Conservation (phyloP, 129 eudicot species). For the Chrysanthemum seticuspe region DNA sequence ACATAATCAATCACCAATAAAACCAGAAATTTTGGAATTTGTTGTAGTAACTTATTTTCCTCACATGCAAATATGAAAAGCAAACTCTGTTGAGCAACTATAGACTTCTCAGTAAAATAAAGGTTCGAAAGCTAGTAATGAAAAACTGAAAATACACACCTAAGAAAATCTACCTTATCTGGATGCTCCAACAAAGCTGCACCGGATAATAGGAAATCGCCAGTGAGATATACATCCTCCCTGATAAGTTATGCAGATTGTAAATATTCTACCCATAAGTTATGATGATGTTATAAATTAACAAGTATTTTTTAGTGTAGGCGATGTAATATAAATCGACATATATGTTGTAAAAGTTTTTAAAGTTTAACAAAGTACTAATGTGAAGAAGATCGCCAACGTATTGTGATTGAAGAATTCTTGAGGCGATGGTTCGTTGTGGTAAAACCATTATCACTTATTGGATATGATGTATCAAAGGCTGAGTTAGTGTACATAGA, state of each 20-base stretch:
- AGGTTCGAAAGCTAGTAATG: constrained; percentile 10
- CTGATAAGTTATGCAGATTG: constrained; percentile 31
- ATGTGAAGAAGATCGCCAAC: no score
- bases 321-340: no score
- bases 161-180: constrained; percentile 47
- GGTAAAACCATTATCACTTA: no score
- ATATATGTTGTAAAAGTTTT: no score
- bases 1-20: constrained; percentile 3
- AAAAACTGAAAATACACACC: neutral
- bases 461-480: no score
- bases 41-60: constrained; percentile 5
- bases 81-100: constrained; percentile 9
- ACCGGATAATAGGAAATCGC: constrained; percentile 50
- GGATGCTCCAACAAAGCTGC: constrained; percentile 71
- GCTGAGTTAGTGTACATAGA: no score
- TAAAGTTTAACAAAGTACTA: no score
- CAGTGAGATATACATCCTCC: constrained; percentile 33
- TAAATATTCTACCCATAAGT: no score
- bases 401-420: no score
- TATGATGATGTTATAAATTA: no score
- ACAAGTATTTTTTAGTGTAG: no score
- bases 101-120: constrained; percentile 13
- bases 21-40: constrained; percentile 3
- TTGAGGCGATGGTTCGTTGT: no score
- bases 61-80: neutral